phyloP scores from a whole-genome alignment of 2,329 filamentous ascomycete genomes.

The Paecilomyces fulvus region DNA sequence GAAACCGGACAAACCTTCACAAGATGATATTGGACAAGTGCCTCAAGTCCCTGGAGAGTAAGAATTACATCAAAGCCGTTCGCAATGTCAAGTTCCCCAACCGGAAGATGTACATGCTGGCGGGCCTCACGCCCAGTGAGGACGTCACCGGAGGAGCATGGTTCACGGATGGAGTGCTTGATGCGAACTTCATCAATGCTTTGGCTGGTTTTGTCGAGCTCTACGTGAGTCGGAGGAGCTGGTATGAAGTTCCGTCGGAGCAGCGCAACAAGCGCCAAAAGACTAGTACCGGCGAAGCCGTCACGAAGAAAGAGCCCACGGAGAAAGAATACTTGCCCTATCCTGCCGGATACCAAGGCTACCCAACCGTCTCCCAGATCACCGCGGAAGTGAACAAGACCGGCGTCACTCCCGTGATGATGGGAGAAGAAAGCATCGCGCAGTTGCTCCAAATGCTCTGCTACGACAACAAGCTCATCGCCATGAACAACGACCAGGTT shows the following conservation, averaged over 20 bases:
- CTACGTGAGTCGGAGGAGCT: slow-evolving; percentile 63
- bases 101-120: slow-evolving; percentile 94
- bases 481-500: slow-evolving; percentile 39
- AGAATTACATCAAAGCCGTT: slow-evolving; percentile 76
- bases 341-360: slow-evolving; percentile 60
- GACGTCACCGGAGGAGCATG: slow-evolving; percentile 89
- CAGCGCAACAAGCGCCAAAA: slow-evolving; percentile 35
- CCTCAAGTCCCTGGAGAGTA: slow-evolving; percentile 74
- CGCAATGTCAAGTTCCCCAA: slow-evolving; percentile 85
- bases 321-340: slow-evolving; percentile 41
- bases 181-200: slow-evolving; percentile 76
- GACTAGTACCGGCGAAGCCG: slow-evolving; percentile 24
- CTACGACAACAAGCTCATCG: slow-evolving; percentile 76
- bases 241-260: slow-evolving; percentile 46
- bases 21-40: slow-evolving; percentile 72
- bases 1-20: slow-evolving; percentile 71
- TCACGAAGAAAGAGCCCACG: slow-evolving; percentile 18
- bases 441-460: slow-evolving; percentile 81
- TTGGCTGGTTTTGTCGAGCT: slow-evolving; percentile 66
- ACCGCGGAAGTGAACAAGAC: slow-evolving; percentile 63
- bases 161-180: slow-evolving; percentile 86
- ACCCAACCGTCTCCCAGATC: slow-evolving; percentile 73
- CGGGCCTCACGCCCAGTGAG: slow-evolving; percentile 73
- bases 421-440: slow-evolving; percentile 64
- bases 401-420: slow-evolving; percentile 64